Base-by-base conservation (phyloP, 2,329 filamentous ascomycete species). In the Raffaelea deltoideospora region DNA sequence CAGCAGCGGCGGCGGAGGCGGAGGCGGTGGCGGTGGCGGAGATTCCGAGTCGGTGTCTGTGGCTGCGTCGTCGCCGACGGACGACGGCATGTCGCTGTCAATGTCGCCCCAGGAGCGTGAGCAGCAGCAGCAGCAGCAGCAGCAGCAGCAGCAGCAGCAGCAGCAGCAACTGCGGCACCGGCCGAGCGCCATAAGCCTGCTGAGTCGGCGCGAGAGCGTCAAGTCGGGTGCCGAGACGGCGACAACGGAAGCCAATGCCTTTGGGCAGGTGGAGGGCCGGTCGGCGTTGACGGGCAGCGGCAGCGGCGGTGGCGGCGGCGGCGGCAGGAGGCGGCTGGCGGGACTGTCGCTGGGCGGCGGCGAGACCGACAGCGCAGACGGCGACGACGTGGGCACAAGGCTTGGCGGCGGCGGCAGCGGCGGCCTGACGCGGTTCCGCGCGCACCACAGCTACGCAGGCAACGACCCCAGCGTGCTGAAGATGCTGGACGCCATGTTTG, bases 401-500 rank as follows among this genome's bases (percentile, higher is more conserved):
- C 55, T 8, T 10, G 36, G 19, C 10, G 19, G n/a, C 6, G 40
- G 26, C 2, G 36, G 24, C 3, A 9, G 11, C 4, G 32, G 19
- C 3, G 32, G 18, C 1, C 29, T 26, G 20, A 39, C 59, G 13
- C 67, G 65, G 28, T 71, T 72, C 43, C 69, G 67, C 40, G 68
- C 72, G 3, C 77, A 76, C 29, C 88, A 96, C 57, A 85, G 81
- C 3, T 96, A 98, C 51, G 69, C 74, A 31, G 90, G 90, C 2
- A 86, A 81, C 39, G 75, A 81, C 42, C 76, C 77, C 4, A 74
- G 61, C 47, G 72, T 81, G 37, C 59, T 80, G 33, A 69, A 69
- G 49, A 77, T 80, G 69, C 57, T 98, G 4, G 84, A 95, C 52
- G 75, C 80, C 5, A 86, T 96, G 60, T 95, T 88, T 50, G 66